Evolutionary conservation across 345 rosid species (phyloP), one percentile per base, ranked within the genome.

Genomic region (Microcos paniculata): DNA sequence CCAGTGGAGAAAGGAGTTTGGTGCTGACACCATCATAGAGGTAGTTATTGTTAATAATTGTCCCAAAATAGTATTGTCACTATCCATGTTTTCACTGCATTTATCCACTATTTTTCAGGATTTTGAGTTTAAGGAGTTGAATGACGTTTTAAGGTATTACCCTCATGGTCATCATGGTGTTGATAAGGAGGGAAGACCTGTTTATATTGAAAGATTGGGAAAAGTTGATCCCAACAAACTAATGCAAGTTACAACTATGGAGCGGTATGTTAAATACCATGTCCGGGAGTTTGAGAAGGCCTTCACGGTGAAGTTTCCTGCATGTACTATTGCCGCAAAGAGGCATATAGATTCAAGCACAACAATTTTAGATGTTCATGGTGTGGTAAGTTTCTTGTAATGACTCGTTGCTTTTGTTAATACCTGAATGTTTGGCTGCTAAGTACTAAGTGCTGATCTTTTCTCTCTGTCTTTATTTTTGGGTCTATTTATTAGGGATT

Each of bases 101-200:
- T 28, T 70, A 16, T 71, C 51, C 62, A 6, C 65, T 70, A 21
- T 24, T 70, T 70, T 76, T 75, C 76, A 96, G 99, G 98, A 96
- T 84, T 96, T 94, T 72, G 97, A 94, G 79, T 96, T 94, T 75
- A 82, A 82, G 73, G 99, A 96, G 87, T 59, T 90, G 19, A 81
- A 86, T 81, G 94, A 96, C 76, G 99, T 96, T 70, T 52, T 92
- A 72, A 88, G 80, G 38, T 83, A 90, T 81, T 96, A 96, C 51
- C 99, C 99, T 38, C 98, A 96, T 70, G 92, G 95, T 76, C 80
- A 96, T 85, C 99, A 96, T 84, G 98, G 99, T 23, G 98, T 96
- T 78, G 99, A 96, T 79, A 96, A 85, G 83, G 97, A 94, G 83
- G 99, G 99, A 7, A 85, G 97, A 48, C 98, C 99, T 46, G 79